Percentiles rank a stretch among this genome's conserved stretches.
Evolutionary conservation across 2,329 filamentous ascomycete species (phyloP).

Genomic region (Alternaria rosae): DNA sequence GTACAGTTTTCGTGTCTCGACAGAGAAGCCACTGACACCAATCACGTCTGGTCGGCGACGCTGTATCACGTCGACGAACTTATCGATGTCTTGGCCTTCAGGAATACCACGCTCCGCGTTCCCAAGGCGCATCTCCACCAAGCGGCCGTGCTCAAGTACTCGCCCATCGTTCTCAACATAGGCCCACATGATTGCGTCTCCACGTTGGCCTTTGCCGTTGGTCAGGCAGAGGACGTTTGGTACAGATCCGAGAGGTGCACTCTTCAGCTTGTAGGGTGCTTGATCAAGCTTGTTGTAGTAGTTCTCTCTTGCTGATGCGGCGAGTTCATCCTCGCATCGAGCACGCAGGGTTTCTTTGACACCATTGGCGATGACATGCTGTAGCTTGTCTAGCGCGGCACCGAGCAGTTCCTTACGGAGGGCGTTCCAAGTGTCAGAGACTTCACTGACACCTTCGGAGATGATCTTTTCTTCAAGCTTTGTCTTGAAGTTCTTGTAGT

Average conservation of each 20-base stretch:
- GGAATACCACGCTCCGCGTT: slow-evolving; percentile 72
- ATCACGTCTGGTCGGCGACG: slow-evolving; percentile 88
- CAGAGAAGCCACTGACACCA: slow-evolving; percentile 85
- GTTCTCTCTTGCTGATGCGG: slow-evolving; percentile 86
- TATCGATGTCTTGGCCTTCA: slow-evolving; percentile 69
- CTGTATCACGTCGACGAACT: slow-evolving; percentile 80
- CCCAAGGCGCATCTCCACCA: slow-evolving; percentile 75
- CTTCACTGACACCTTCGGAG: slow-evolving; percentile 93
- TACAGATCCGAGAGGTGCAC: slow-evolving; percentile 85
- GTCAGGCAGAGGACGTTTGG: slow-evolving; percentile 88
- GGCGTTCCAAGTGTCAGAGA: slow-evolving; percentile 93
- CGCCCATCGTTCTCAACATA: slow-evolving; percentile 94
- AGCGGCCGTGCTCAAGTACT: slow-evolving; percentile 87
- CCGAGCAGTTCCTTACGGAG: slow-evolving; percentile 87
- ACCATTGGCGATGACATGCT: slow-evolving; percentile 83
- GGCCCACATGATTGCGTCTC: slow-evolving; percentile 86
- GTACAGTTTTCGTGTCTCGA: slow-evolving; percentile 84
- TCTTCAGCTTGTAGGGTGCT: slow-evolving; percentile 93
- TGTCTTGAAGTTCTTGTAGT: slow-evolving; percentile 76
- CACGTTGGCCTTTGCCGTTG: slow-evolving; percentile 80
- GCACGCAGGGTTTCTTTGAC: slow-evolving; percentile 95
- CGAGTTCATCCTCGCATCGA: slow-evolving; percentile 90
- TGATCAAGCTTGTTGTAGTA: slow-evolving; percentile 92
- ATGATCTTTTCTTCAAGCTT: slow-evolving; percentile 84
- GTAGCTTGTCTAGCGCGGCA: slow-evolving; percentile 79